Evolutionary conservation across 2,329 filamentous ascomycete species (phyloP).

Genomic region (Xylaria sp.): DNA sequence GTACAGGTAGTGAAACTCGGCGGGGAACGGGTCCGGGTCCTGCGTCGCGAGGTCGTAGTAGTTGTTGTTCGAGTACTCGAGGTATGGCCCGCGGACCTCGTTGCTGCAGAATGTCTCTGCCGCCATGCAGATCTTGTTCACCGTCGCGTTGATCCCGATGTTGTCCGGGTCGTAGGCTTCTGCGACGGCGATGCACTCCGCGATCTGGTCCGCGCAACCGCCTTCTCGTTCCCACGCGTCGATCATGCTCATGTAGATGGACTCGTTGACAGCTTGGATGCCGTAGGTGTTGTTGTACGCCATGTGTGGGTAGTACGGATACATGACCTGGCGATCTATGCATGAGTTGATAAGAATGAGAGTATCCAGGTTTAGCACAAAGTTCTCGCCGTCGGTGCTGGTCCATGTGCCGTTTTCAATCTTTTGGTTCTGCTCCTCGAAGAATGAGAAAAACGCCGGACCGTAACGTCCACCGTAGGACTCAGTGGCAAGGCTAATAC

Average conservation of each 20-base stretch:
- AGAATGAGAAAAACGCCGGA: conserved; percentile 48
- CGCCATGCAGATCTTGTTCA: conserved; percentile 56
- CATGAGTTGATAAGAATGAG: conserved; percentile 69
- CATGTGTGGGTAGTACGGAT: conserved; percentile 57
- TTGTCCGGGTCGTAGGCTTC: conserved; percentile 62
- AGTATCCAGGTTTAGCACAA: conserved; percentile 50
- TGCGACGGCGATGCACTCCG: conserved; percentile 61
- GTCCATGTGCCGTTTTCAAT: conserved; percentile 49
- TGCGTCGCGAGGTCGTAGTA: conserved; percentile 69
- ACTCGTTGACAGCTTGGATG: conserved; percentile 47
- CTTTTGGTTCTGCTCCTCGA: conserved; percentile 50
- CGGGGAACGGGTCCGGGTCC: conserved; percentile 63
- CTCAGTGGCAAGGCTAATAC: conserved; percentile 56
- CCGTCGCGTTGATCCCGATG: conserved; percentile 56
- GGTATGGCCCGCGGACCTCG: conserved; percentile 44
- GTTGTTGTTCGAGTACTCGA: conserved; percentile 54
- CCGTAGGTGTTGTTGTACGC: conserved; percentile 57
- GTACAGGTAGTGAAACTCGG: conserved; percentile 64
- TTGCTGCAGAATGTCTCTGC: conserved; percentile 46
- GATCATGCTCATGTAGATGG: conserved; percentile 48
- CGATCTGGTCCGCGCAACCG: conserved; percentile 66
- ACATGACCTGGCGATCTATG: conserved; percentile 60
- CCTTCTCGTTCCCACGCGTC: conserved; percentile 48
- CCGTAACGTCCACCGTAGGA: conserved; percentile 52
- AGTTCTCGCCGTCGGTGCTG: conserved; percentile 46